These are phyloP conservation scores for Colletotrichum graminicola DNA, from an alignment of 2,329 filamentous ascomycete species.

Conservation along the genomic window DNA sequence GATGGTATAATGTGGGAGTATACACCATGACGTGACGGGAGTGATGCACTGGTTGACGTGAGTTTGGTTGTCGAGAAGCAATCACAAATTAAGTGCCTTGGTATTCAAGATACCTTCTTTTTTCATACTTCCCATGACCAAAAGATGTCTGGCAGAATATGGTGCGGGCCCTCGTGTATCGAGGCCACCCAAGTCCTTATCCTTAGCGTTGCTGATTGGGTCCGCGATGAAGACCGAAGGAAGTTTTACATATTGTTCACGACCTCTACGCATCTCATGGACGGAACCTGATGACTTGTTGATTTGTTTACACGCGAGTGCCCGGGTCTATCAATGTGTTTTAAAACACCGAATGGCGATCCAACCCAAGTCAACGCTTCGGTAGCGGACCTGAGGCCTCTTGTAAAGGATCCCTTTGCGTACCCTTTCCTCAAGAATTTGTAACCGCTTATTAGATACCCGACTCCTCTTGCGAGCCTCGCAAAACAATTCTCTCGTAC, in stretches of 20 bases:
- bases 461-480: slow-evolving; percentile 23
- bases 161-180: neutral
- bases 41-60: neutral
- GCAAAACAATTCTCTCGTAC: slow-evolving; percentile 31
- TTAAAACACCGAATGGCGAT: neutral
- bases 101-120: neutral
- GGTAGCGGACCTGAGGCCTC: neutral
- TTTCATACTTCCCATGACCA: neutral
- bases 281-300: neutral
- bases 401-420: neutral
- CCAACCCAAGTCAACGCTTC: neutral
- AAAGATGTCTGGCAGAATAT: no score
- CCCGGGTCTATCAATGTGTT: neutral
- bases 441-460: slow-evolving; percentile 31
- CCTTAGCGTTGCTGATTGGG: neutral
- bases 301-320: neutral
- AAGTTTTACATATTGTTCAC: neutral
- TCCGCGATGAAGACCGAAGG: neutral
- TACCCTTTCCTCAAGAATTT: neutral
- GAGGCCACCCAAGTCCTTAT: neutral
- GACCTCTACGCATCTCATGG: neutral
- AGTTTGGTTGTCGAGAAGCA: neutral
- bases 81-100: no score
- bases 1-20: no score
- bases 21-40: neutral